A percentile compares a stretch with the other conserved stretches of the same genome.
These are phyloP conservation scores for Nasturtium officinale DNA, from an alignment of 345 rosid genomes.

Conservation along the genomic window DNA sequence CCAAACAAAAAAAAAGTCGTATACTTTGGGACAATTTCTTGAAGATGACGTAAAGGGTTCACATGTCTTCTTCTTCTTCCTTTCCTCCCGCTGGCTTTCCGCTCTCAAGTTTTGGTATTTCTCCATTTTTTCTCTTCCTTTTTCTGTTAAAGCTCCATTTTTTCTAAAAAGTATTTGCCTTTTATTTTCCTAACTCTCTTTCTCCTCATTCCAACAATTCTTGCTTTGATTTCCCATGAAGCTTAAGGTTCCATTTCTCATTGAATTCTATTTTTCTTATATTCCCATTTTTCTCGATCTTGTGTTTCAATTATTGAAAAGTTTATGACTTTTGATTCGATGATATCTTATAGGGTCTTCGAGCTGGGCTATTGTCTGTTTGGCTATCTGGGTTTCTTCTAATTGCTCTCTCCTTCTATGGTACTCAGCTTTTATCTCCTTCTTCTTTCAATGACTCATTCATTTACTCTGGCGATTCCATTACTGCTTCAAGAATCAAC, in stretches of 20 bases:
- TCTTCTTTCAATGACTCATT: slow-evolving; percentile 35
- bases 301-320: slow-evolving; percentile 10
- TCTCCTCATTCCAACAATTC: slow-evolving; percentile 4
- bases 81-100: slow-evolving; percentile 38
- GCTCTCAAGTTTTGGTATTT: slow-evolving; percentile 20
- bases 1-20: slow-evolving; percentile 1
- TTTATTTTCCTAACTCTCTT: neutral
- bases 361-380: slow-evolving; percentile 62
- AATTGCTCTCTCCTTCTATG: slow-evolving; percentile 70
- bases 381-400: slow-evolving; percentile 79
- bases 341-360: slow-evolving; percentile 48
- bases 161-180: neutral
- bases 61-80: slow-evolving; percentile 38
- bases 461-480: slow-evolving; percentile 11
- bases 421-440: slow-evolving; percentile 64
- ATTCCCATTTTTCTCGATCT: neutral
- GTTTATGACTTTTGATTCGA: neutral
- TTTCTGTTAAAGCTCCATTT: slow-evolving; percentile 58
- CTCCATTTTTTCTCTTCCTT: slow-evolving; percentile 38
- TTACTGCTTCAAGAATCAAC: slow-evolving; percentile 52
- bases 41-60: slow-evolving; percentile 45
- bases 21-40: slow-evolving; percentile 14
- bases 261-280: neutral
- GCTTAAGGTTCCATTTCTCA: slow-evolving; percentile 44
- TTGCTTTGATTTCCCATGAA: slow-evolving; percentile 33